Evolutionary conservation across 2,329 filamentous ascomycete species (phyloP).

Genomic region (Tetracladium maxilliforme): DNA sequence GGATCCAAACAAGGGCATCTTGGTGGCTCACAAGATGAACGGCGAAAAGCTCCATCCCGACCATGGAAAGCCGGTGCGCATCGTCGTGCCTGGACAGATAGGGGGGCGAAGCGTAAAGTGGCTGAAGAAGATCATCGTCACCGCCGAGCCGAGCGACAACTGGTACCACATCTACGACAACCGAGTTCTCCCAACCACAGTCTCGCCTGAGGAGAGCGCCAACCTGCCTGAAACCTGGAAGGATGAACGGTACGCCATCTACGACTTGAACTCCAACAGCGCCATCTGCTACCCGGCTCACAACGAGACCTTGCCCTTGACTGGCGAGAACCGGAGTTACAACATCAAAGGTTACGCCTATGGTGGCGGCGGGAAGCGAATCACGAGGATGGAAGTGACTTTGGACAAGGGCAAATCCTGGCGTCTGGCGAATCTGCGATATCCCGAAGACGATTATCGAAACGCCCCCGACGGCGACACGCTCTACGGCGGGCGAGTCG

Average conservation of each 20-base stretch:
- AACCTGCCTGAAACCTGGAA: conserved; percentile 66
- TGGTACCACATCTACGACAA: conserved; percentile 97
- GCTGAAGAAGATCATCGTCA: conserved; percentile 70
- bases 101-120: conserved; percentile 89
- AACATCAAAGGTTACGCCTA: conserved; percentile 73
- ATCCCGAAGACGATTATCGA: conserved; percentile 77
- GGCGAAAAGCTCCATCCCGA: conserved; percentile 68
- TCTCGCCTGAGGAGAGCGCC: conserved; percentile 67
- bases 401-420: conserved; percentile 72
- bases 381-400: conserved; percentile 72
- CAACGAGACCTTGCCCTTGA: conserved; percentile 46
- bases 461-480: conserved; percentile 36
- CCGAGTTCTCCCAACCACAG: conserved; percentile 72
- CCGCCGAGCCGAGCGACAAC: conserved; percentile 68
- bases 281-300: conserved; percentile 70
- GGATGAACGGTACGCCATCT: conserved; percentile 85
- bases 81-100: conserved; percentile 81
- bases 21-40: conserved; percentile 87
- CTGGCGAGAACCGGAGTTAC: conserved; percentile 36
- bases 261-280: conserved; percentile 80
- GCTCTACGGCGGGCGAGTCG: conserved; percentile 64
- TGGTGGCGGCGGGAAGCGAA: conserved; percentile 67
- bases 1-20: conserved; percentile 69
- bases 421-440: conserved; percentile 62
- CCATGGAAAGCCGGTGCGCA: conserved; percentile 71